A percentile compares a stretch with the other conserved stretches of the same genome.
These are phyloP conservation scores for Venturia nashicola DNA, from an alignment of 2,329 filamentous ascomycete species.

Conservation along the genomic window DNA sequence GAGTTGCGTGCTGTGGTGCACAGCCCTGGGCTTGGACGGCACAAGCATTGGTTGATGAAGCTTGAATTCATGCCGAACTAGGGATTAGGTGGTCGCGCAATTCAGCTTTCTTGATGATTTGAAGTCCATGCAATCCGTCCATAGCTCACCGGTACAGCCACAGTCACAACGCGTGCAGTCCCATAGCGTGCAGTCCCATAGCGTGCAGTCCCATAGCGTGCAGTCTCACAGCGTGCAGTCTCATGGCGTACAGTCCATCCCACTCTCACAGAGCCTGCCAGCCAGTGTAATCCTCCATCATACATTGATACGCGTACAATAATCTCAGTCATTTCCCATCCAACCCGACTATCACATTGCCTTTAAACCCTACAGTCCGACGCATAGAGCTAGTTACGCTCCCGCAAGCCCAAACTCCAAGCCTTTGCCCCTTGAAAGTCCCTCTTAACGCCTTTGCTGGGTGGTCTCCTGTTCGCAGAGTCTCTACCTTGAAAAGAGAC, in stretches of 20 bases:
- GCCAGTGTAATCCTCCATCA: neutral
- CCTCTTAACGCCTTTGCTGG: neutral
- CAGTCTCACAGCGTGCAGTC: neutral
- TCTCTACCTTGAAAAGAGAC: conserved; percentile 1
- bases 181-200: neutral
- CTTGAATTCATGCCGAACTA: too few species aligned
- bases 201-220: neutral
- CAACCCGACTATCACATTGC: neutral
- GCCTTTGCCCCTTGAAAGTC: neutral
- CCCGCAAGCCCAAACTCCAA: neutral
- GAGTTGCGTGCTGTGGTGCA: too few species aligned
- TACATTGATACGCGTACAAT: neutral
- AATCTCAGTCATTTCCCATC: neutral
- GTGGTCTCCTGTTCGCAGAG: neutral
- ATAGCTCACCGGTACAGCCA: neutral
- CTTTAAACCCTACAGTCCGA: neutral
- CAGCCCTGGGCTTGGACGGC: too few species aligned
- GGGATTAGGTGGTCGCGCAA: neutral
- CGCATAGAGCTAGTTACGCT: neutral
- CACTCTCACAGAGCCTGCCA: neutral
- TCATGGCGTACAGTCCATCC: neutral
- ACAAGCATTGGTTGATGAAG: too few species aligned
- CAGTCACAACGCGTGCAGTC: neutral
- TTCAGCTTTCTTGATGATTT: too few species aligned
- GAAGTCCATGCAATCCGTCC: too few species aligned